Conservation (phyloP, 768 basidiomycete species). For the Phanerochaete sordida region DNA sequence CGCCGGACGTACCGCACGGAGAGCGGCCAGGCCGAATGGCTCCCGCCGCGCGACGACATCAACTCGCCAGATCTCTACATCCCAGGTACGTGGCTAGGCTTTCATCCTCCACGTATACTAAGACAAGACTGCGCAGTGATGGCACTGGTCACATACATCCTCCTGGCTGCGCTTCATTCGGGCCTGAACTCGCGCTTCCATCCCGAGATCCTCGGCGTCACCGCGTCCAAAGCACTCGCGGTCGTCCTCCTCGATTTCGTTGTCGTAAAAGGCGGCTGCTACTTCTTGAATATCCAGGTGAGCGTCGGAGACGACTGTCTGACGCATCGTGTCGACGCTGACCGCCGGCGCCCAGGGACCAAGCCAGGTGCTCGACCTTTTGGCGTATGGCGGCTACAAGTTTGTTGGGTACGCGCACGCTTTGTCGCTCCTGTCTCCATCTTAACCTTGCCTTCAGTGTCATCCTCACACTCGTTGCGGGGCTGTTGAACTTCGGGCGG, state of each 20-base stretch:
- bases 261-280: constrained; percentile 89
- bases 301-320: background rate
- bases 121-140: constrained; percentile 56
- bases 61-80: constrained; percentile 98
- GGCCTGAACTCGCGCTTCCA: constrained; percentile 83
- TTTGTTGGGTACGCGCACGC: constrained; percentile 77
- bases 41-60: constrained; percentile 88
- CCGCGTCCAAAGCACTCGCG: constrained; percentile 77
- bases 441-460: constrained; percentile 48
- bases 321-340: background rate
- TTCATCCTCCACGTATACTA: background rate
- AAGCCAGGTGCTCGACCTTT: constrained; percentile 71
- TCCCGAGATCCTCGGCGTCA: constrained; percentile 85
- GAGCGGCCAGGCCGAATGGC: constrained; percentile 70
- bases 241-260: constrained; percentile 87
- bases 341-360: constrained; percentile 39
- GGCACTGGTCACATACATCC: constrained; percentile 94
- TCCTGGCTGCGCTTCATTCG: constrained; percentile 80
- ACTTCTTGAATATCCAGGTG: constrained; percentile 74
- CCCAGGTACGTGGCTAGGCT: constrained; percentile 52
- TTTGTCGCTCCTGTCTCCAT: background rate
- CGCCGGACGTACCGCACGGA: constrained; percentile 65
- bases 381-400: constrained; percentile 96
- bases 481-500: constrained; percentile 58
- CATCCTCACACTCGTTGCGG: constrained; percentile 73